These are phyloP conservation scores for Zasmidium angulare DNA, from an alignment of 2,329 filamentous ascomycete species.

Conservation along the genomic window DNA sequence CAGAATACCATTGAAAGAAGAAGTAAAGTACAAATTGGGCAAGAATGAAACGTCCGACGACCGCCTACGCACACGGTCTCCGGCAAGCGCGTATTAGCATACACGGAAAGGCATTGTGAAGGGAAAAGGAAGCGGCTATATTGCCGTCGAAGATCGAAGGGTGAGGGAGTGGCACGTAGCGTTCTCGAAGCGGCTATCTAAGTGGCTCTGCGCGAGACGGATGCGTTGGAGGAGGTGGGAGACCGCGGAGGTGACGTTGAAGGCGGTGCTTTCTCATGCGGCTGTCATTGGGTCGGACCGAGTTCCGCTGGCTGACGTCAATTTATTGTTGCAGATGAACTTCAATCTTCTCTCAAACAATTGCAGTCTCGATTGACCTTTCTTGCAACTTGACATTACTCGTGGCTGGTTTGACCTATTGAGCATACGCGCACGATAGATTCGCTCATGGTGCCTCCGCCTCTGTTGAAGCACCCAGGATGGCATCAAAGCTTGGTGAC, in stretches of 20 bases:
- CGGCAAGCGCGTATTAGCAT: neutral
- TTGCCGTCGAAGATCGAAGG: neutral
- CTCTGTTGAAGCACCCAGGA: no score
- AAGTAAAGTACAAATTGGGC: neutral
- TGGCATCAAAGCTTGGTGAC: no score
- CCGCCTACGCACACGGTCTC: neutral
- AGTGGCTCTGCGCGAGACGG: neutral
- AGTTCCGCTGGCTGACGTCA: neutral
- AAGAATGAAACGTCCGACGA: neutral
- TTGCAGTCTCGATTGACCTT: neutral
- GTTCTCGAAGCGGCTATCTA: neutral
- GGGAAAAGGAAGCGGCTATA: neutral
- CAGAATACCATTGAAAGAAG: neutral
- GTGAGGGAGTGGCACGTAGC: neutral
- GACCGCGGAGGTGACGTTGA: neutral
- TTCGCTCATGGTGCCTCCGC: no score
- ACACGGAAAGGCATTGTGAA: neutral
- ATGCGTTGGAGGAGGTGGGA: neutral
- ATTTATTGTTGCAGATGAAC: neutral
- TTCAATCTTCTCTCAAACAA: neutral
- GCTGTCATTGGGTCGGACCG: neutral
- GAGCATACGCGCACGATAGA: no score
- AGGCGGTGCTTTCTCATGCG: neutral
- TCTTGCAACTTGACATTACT: neutral
- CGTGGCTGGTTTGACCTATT: no score